Percentiles rank a stretch among this genome's conserved stretches.
phyloP scores from a whole-genome alignment of 2,329 filamentous ascomycete species.

The Pseudogymnoascus destructans region DNA sequence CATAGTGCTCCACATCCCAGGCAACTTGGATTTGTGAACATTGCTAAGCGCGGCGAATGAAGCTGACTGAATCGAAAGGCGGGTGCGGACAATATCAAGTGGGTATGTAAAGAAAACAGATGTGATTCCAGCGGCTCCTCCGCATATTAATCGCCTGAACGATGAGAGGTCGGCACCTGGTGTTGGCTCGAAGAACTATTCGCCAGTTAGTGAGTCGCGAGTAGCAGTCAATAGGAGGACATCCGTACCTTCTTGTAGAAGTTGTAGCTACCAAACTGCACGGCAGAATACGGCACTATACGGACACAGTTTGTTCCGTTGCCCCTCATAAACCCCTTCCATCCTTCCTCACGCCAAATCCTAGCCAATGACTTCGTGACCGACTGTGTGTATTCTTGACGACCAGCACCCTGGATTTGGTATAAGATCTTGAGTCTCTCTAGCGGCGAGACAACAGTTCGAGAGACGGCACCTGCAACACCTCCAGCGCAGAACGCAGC shows the following conservation, averaged over 20 bases:
- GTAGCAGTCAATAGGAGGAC: too few relatives aligned
- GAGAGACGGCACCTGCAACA: constrained; percentile 88
- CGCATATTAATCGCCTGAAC: constrained; percentile 68
- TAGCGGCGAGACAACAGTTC: constrained; percentile 90
- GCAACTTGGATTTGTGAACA: constrained; percentile 50
- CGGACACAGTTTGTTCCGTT: constrained; percentile 98
- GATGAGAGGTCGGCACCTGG: constrained; percentile 64
- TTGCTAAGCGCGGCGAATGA: constrained; percentile 69
- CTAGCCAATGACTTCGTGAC: constrained; percentile 79
- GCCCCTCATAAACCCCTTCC: constrained; percentile 92
- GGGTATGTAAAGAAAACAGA: constrained; percentile 93
- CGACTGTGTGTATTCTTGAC: constrained; percentile 86
- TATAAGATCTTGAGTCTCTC: constrained; percentile 97
- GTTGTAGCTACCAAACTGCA: constrained; percentile 97
- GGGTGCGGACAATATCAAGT: constrained; percentile 91
- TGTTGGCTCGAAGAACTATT: constrained; percentile 63
- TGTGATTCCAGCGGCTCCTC: constrained; percentile 83
- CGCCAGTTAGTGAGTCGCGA: constrained; percentile 12
- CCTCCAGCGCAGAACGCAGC: constrained; percentile 92
- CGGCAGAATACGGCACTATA: constrained; percentile 94
- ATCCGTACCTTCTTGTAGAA: constrained; percentile 59
- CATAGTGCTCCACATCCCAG: constrained; percentile 87
- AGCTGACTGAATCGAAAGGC: constrained; percentile 92
- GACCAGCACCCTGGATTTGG: constrained; percentile 81
- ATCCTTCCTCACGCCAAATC: constrained; percentile 96